Evolutionary conservation across 306 rosid species (phyloP), one percentile per base, ranked within the genome.

Genomic region (peach (Prunus persica)): DNA sequence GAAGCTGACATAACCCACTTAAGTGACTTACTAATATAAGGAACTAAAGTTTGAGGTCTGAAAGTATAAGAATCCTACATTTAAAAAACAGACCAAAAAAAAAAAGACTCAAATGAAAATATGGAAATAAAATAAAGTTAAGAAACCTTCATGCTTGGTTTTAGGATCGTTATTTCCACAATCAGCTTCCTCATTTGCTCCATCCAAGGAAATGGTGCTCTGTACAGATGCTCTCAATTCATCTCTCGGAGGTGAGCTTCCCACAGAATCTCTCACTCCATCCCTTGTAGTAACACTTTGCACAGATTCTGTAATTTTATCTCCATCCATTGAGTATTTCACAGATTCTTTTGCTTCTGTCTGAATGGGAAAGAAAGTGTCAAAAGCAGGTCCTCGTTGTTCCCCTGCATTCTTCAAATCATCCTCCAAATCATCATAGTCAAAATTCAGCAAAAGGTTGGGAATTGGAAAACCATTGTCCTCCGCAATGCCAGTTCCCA

Each of bases 401-500:
- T 83, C 92, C 60, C 79, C 84, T 69, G 41, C 57, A 73, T 61
- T 83, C 86, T 86, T 88, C 57, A 84, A 34, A 73, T 55, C 79
- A 60, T 81, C 85, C 62, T 79, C 95, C 20, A 81, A 80, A 78
- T 83, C 72, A 75, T 83, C 89, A 46, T 76, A 90, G 43, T 91
- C 88, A 72, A 88, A 86, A 74, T 91, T 71, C 43, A 82, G 83
- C 80, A 90, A 65, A 65, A 92, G 84, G 54, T 86, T 86, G 6
- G 98, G 97, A 77, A 89, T 56, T 20, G 89, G 86, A 57, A 83
- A 57, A 69, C 71, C 79, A 62, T 75, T 76, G 69, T 88, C 84
- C 73, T 87, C 93, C 5, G 80, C 73, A 69, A 14, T 67, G 86
- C 64, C 84, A 57, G 85, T 78, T 85, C 97, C 97, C 95, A 82